Evolutionary conservation across 2,329 filamentous ascomycete genomes (phyloP), one percentile per base, ranked within the genome.

Genomic region (Colletotrichum tofieldiae): DNA sequence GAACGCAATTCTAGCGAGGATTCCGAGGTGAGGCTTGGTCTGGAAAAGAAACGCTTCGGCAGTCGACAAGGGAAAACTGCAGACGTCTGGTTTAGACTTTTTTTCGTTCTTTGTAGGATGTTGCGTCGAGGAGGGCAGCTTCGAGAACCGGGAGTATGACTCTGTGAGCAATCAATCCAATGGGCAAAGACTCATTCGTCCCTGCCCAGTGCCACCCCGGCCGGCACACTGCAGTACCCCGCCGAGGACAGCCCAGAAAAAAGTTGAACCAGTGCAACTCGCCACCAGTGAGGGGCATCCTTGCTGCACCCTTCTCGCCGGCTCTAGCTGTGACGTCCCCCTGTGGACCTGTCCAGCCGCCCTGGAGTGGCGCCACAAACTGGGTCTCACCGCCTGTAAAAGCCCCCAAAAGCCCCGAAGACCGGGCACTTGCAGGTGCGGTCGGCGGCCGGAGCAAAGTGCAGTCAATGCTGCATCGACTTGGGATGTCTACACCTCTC

Each of bases 141-240:
- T 71, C 52, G 58, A 72, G 23, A 52, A 55, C 65, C 52, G 61
- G n/a, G 39, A 69, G 29, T 45, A 64, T 60, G 60, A 65, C 37
- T 29, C 11, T 29, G 20, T 62, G 59, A 62, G 45, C 45, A 51
- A 26, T 58, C 45, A 51, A 26, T 58, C 60, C 45, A 69, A 64
- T 69, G 65, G 32, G 65, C 69, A 59, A 72, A 69, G 65, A 70
- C 70, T 69, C 70, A 72, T 72, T 70, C 47, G 58, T 64, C 45
- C 60, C 54, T 70, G 59, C 52, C 39, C 26, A 51, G 35, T 29
- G 43, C 43, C 65, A 43, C 58, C 58, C 69, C 56, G 56, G 64
- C 65, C 68, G 29, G 64, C 65, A 45, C 56, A 29, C 41, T 26
- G n/a, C 54, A 56, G 52, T 60, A 58, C 70, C 70, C 70, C 70